Conservation (phyloP, 2,329 filamentous ascomycete species). For the Cladosporium halotolerans region DNA sequence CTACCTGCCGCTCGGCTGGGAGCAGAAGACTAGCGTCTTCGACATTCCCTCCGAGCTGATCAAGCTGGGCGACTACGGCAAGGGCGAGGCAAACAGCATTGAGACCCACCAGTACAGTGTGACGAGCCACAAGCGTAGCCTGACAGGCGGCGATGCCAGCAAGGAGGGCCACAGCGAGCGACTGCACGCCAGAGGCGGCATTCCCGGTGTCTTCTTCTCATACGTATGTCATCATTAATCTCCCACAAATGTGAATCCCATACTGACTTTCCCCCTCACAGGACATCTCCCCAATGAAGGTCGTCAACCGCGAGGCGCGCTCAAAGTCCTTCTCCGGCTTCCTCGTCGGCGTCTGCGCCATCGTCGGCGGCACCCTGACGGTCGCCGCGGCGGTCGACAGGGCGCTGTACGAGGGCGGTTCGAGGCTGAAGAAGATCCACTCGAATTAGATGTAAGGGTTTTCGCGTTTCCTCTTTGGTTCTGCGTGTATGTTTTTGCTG, state of each 20-base stretch:
- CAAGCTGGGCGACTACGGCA: conserved; percentile 63
- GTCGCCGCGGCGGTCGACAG: conserved; percentile 92
- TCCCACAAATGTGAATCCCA: not conserved
- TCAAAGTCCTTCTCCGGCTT: conserved; percentile 88
- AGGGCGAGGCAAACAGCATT: conserved; percentile 67
- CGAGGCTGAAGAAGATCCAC: conserved; percentile 81
- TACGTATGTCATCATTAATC: conserved; percentile 61
- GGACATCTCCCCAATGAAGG: conserved; percentile 99
- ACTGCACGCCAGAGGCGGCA: conserved; percentile 81
- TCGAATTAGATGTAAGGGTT: conserved; percentile 37
- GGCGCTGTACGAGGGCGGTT: conserved; percentile 80
- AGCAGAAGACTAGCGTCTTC: conserved; percentile 47
- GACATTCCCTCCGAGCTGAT: conserved; percentile 42
- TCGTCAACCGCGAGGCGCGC: conserved; percentile 89
- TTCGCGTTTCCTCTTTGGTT: not conserved
- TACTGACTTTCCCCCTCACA: conserved; percentile 5
- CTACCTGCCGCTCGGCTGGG: conserved; percentile 88
- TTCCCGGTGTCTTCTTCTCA: conserved; percentile 96
- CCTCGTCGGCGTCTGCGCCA: conserved; percentile 86
- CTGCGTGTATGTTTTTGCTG: not conserved
- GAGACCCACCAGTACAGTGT: conserved; percentile 99
- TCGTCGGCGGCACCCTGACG: conserved; percentile 89
- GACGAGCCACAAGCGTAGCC: conserved; percentile 87
- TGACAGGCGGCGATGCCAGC: conserved; percentile 75
- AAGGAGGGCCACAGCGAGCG: conserved; percentile 89